These are phyloP conservation scores for Graphilbum fragrans DNA, from an alignment of 2,329 filamentous ascomycete species.

Conservation along the genomic window DNA sequence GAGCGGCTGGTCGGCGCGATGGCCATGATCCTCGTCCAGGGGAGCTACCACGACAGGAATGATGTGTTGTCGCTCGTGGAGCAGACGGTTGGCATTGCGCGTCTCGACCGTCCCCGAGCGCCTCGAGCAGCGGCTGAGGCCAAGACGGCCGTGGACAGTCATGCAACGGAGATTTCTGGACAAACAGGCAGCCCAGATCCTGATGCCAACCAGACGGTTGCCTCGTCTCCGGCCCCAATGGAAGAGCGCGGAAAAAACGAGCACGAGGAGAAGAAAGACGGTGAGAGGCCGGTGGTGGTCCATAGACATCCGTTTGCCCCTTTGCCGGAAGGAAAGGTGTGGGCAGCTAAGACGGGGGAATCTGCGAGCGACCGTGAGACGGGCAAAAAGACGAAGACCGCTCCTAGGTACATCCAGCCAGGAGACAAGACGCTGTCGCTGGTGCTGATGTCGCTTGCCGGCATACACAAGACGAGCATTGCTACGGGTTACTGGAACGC, in stretches of 20 bases:
- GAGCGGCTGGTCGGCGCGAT: constrained; percentile 71
- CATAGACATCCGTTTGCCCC: constrained; percentile 1
- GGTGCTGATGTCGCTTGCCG: constrained; percentile 50
- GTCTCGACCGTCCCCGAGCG: constrained; percentile 20
- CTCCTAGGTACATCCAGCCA: constrained; percentile 25
- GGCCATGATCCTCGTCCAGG: constrained; percentile 62
- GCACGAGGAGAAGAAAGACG: too few relatives aligned
- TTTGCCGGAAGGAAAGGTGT: background rate
- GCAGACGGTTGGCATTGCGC: constrained; percentile 68
- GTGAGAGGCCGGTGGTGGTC: too few relatives aligned
- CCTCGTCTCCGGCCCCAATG: too few relatives aligned
- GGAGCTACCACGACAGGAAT: constrained; percentile 50
- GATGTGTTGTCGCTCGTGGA: constrained; percentile 66
- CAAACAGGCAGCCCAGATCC: too few relatives aligned
- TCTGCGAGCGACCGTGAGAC: background rate
- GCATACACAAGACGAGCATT: constrained; percentile 45
- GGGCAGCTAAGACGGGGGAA: background rate
- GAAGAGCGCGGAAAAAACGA: too few relatives aligned
- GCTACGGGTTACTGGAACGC: constrained; percentile 69
- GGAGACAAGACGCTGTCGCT: constrained; percentile 53
- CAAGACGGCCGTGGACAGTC: too few relatives aligned
- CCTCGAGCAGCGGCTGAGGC: background rate
- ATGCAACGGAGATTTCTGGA: too few relatives aligned
- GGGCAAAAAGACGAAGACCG: background rate
- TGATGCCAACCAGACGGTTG: too few relatives aligned